Base-by-base conservation (phyloP, 2,329 filamentous ascomycete species). In the Rhinocladiella mackenziei region DNA sequence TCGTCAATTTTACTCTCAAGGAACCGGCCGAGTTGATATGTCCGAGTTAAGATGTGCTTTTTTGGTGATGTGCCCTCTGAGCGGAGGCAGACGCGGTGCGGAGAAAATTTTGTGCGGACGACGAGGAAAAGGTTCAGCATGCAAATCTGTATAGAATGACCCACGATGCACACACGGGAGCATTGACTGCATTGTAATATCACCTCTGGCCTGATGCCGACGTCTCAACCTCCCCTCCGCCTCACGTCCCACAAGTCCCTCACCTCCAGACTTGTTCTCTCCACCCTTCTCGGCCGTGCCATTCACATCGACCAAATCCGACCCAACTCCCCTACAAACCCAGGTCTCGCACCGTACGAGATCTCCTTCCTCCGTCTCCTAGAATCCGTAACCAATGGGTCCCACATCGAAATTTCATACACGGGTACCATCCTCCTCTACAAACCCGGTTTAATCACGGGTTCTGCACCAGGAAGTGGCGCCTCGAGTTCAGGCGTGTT, bases 251-350 rank as follows among this genome's bases (percentile, higher is more conserved):
- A 95, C 65, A 82, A 84, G 58, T 81, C 84, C 56, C 83, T 98
- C 50, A 76, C 86, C 25, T 82, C 88, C 57, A 86, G 92, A 40
- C 81, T 98, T 32, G 79, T 94, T 32, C 81, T 98, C 42, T 81
- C 92, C 14, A 97, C 92, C 2, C 80, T 98, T 50, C 95, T 89
- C 51, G 92, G 92, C 56, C 81, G 84, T 26, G 82, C 92, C 2
- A 72, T 97, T 43, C 89, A 91, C 68, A 91, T 98, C 63, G 92
- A 91, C 40, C 85, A 92, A 67, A 97, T 98, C 70, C 87, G 92
- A 60, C 81, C 86, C 54, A 80, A 84, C 11, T 95, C 88, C 30
- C 83, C 85, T 34, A 89, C 87, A 29, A 83, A 85, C 58, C 89
- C 92, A 1, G 92, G 92, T 59, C 84, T 98, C 42, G 84, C 87